These are phyloP conservation scores for Raphanus sativus DNA, from an alignment of 345 rosid species.

Conservation along the genomic window DNA sequence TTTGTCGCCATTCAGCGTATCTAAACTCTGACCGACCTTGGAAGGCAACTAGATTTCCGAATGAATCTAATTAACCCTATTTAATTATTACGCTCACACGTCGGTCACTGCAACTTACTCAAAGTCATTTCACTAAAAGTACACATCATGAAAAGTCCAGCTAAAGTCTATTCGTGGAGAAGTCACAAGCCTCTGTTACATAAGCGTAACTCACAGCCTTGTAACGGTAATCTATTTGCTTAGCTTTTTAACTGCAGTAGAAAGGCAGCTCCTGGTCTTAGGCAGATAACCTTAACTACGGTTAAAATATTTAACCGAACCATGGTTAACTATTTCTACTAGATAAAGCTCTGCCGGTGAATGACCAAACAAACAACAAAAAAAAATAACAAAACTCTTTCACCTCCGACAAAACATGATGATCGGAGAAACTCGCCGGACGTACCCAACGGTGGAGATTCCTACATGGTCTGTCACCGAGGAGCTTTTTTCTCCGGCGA, in stretches of 20 bases:
- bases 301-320: constrained; percentile 46
- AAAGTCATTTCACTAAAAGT: constrained; percentile 2
- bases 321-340: constrained; percentile 42
- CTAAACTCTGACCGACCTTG: constrained; percentile 32
- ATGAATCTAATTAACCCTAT: constrained; percentile 17
- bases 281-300: constrained; percentile 37
- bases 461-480: constrained; percentile 62
- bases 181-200: constrained; percentile 17
- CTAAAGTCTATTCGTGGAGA: constrained; percentile 6
- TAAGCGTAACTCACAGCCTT: constrained; percentile 7
- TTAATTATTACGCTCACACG: constrained; percentile 1
- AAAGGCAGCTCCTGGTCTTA: constrained; percentile 22
- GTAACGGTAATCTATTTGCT: not conserved
- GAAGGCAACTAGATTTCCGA: constrained; percentile 22
- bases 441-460: constrained; percentile 49
- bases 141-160: constrained; percentile 29
- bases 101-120: constrained; percentile 3
- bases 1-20: constrained; percentile 28
- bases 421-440: constrained; percentile 64
- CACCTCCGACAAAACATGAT: constrained; percentile 49
- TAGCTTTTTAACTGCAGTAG: constrained; percentile 39
- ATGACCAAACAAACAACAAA: constrained; percentile 12
- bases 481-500: constrained; percentile 44
- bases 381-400: not conserved
- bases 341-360: constrained; percentile 37